Evolutionary conservation across 2,329 filamentous ascomycete species (phyloP).

Genomic region (Rhinocladiella similis): DNA sequence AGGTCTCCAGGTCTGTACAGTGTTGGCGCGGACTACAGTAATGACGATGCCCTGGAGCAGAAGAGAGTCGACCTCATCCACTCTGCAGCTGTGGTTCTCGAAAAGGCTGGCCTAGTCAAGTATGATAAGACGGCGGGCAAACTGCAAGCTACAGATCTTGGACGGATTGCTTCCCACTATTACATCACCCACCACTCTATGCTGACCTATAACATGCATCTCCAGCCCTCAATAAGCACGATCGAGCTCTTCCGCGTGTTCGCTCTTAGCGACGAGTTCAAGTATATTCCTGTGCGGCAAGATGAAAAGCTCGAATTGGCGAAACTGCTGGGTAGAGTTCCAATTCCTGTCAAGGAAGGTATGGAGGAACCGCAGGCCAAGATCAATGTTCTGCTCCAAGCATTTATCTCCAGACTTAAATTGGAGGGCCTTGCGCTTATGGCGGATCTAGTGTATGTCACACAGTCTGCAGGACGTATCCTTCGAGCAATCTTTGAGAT

Average conservation of each 20-base stretch:
- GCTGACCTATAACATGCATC: slow-evolving; percentile 93
- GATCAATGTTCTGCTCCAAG: slow-evolving; percentile 95
- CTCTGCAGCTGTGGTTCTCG: slow-evolving; percentile 82
- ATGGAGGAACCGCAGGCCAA: slow-evolving; percentile 97
- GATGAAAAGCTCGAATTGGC: slow-evolving; percentile 96
- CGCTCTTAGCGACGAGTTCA: slow-evolving; percentile 94
- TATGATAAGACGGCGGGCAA: slow-evolving; percentile 93
- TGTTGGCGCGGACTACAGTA: slow-evolving; percentile 92
- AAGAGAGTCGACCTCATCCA: slow-evolving; percentile 97
- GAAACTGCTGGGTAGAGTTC: slow-evolving; percentile 84
- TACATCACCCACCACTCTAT: slow-evolving; percentile 97
- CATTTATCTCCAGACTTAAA: slow-evolving; percentile 92
- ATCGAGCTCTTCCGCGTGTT: slow-evolving; percentile 98
- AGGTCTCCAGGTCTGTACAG: slow-evolving; percentile 93
- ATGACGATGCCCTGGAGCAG: slow-evolving; percentile 88
- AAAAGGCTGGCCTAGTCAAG: slow-evolving; percentile 85
- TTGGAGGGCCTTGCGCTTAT: slow-evolving; percentile 92
- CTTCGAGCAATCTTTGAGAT: slow-evolving; percentile 96
- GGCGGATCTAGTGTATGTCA: slow-evolving; percentile 98
- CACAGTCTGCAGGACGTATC: slow-evolving; percentile 95
- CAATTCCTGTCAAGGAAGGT: slow-evolving; percentile 95
- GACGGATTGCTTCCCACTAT: slow-evolving; percentile 94
- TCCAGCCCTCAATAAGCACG: slow-evolving; percentile 87
- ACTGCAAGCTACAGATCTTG: slow-evolving; percentile 87
- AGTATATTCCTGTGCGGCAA: slow-evolving; percentile 95